Base-by-base conservation (phyloP, 495 filamentous ascomycete species). In the Neurospora tetraspora region DNA sequence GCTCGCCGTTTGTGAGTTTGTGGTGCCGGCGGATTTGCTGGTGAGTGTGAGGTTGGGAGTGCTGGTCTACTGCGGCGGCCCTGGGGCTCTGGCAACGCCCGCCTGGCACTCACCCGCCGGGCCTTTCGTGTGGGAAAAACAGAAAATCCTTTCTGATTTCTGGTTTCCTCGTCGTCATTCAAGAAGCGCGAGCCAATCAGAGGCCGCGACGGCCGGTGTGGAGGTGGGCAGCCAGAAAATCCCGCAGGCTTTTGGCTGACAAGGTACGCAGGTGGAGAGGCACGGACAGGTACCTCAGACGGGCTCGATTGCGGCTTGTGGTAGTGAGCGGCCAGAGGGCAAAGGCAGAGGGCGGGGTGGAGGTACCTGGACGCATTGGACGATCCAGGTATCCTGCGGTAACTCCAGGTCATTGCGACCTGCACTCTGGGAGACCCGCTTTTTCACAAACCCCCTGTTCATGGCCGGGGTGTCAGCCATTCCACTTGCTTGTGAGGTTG, bases 151-250 rank as follows among this genome's bases (percentile, higher is more conserved):
- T 61, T 61, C 53, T 61, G 53, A 61, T 61, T 61, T 34, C 53
- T 65, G 53, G 27, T 34, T 65, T 34, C 53, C 27, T 65, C 27
- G 70, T 71, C 71, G 71, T 70, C 71, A 73, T 73, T 68, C 53
- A 65, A 34, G 53, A 65, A 65, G 53, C 14, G 27, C 53, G 53
- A 65, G 27, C 53, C 53, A 65, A 65, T 65, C 14, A 65, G 53
- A 65, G 14, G 53, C 27, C 14, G 5, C 53, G 0, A 34, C 7
- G 14, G 14, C 53, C 14, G 27, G 53, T 65, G 53, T 65, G 31
- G n/a, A 69, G 39, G 43, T 38, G 71, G 71, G 70, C 72, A 78
- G 75, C 73, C 75, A 74, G 78, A 80, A 81, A 81, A 81, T 81
- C 79, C 79, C 80, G 79, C 80, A 81, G 74, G 42, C 75, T 71